Evolutionary conservation across 2,329 filamentous ascomycete genomes (phyloP), one percentile per base, ranked within the genome.

Genomic region (Colletotrichum limetticola): DNA sequence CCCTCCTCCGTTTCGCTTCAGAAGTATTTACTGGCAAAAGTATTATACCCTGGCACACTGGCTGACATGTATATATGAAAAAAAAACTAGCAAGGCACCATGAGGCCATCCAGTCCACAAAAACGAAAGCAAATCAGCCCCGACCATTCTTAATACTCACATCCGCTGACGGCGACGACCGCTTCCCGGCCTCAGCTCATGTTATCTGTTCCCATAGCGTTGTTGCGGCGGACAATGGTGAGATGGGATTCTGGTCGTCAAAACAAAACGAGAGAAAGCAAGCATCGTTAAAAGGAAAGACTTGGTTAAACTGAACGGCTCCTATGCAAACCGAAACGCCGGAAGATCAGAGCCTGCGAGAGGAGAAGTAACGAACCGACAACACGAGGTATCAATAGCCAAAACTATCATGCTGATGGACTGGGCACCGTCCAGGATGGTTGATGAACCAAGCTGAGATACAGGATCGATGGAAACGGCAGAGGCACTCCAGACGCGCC

Each of bases 401-500:
- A 80, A 87, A 89, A 66, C 88, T 87, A 76, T 90, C 89, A 79
- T 92, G 90, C 78, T 92, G 90, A 79, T 92, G 91, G 49, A 92
- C 89, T 1, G 91, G 91, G 76, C 91, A 93, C 70, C 89, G 84
- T 2, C 91, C 91, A 1, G 90, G 90, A 72, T 91, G 89, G 64
- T 86, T 86, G 70, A 88, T 84, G 78, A 91, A 92, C 91, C 91
- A 93, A 8, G 87, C 86, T 49, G 85, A 83, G 74, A 92, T 92
- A 78, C 91, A 93, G 24, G 82, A 80, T 57, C 85, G 81, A 77
- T 93, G 91, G 77, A 92, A 93, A 22, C 90, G 86, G 78, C 91
- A 93, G 30, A 93, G 85, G 76, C 91, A 93, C 80, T 92, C 91
- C 60, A 93, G 81, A 56, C 91, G 84, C n/a, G 89, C 91, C 91